A percentile compares a stretch with the other conserved stretches of the same genome.
These are phyloP conservation scores for Vanrija humicola DNA, from an alignment of 1,284 basidiomycete genomes.

Conservation along the genomic window DNA sequence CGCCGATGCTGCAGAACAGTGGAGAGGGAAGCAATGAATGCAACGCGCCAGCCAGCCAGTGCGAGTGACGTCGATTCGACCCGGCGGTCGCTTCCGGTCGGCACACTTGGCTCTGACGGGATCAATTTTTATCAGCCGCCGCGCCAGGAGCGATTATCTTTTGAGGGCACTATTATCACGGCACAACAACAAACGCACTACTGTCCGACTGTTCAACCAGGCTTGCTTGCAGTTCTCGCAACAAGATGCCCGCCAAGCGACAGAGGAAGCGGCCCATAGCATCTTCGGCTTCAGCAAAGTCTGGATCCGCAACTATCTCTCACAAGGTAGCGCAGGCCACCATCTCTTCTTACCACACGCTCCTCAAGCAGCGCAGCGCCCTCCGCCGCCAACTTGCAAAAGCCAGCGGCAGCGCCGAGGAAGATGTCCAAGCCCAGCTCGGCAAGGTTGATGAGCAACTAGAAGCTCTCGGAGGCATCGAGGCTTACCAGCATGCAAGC, in stretches of 20 bases:
- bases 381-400: conserved; percentile 20
- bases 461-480: conserved; percentile 65
- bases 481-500: conserved; percentile 75
- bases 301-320: conserved; percentile 13
- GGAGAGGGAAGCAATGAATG: no score
- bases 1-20: no score
- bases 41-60: no score
- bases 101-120: no score
- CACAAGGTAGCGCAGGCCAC: conserved; percentile 39
- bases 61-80: no score
- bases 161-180: no score
- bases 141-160: no score
- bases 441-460: conserved; percentile 60
- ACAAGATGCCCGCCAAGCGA: conserved; percentile 3
- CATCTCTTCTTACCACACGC: conserved; percentile 43
- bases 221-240: no score
- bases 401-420: neutral
- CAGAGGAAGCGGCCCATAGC: conserved; percentile 13
- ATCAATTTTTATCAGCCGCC: no score
- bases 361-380: conserved; percentile 38
- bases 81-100: no score
- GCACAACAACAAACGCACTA: no score
- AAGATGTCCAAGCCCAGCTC: conserved; percentile 37
- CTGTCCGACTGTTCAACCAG: no score
- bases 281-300: neutral